Base-by-base conservation (phyloP, 345 rosid genomes). In the Abelmoschus esculentus region DNA sequence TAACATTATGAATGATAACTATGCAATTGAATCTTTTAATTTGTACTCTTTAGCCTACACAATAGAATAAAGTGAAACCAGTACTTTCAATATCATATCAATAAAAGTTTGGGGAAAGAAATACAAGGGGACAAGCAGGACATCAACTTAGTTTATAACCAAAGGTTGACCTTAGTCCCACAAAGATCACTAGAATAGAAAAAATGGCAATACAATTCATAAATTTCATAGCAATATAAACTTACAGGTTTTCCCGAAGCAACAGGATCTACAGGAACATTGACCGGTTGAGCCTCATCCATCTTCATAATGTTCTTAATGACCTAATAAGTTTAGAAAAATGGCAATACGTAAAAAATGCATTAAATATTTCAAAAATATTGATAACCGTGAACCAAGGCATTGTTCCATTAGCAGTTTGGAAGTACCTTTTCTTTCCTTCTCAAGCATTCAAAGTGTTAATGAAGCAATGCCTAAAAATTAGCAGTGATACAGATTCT, bases 251-350 rank as follows among this genome's bases (percentile, higher is more conserved):
- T 67, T n/a, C 77, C 68, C 62, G 15, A 10, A 67, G 77, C 72
- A 59, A 68, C 62, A 68, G 77, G 83, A 66, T 46, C 76, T 62
- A 61, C 68, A 60, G 77, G 83, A 66, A 54, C 76, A 70, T 53
- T 79, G 46, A 82, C 79, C 22, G 83, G 83, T 69, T 77, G 76
- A 19, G 85, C 85, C 67, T 80, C 81, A 56, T 82, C 85, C 85
- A 79, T 82, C 78, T 75, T 82, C 85, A 79, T 82, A 46, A 82
- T 66, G 74, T 77, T 82, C 76, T 73, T 77, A 50, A 82, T 79
- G 64, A 82, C 81, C 83, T 82, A 34, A 60, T 6, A 49, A 59
- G 34, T 50, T 18, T 65, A 55, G 26, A 17, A 60, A 29, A 15
- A 26, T 29, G n/a, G 10, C 2, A 44, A 12, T 28, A 26, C 36